A percentile compares a stretch with the other conserved stretches of the same genome.
Conservation (phyloP, 2,329 filamentous ascomycete genomes). For the Gnomoniopsis sp. region DNA sequence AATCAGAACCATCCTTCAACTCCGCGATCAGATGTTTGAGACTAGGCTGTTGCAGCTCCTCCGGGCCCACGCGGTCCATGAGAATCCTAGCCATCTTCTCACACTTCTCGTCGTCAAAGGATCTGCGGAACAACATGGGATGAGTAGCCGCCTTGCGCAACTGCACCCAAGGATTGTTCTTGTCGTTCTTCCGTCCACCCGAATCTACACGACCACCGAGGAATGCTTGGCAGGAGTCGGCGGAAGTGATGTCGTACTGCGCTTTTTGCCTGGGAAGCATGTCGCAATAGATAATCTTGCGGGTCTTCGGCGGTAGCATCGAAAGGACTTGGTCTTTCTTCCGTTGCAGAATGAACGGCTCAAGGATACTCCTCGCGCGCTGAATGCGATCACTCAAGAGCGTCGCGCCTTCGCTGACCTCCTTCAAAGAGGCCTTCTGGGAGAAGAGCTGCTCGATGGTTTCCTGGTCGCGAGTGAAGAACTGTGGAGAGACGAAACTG, state of each 20-base stretch:
- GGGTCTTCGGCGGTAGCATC: conserved; percentile 77
- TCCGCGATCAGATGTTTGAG: conserved; percentile 53
- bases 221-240: conserved; percentile 61
- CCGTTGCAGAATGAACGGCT: conserved; percentile 89
- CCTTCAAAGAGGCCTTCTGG: conserved; percentile 81
- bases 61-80: conserved; percentile 62
- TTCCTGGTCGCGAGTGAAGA: conserved; percentile 75
- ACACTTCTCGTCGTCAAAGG: conserved; percentile 73
- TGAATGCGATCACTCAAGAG: conserved; percentile 84
- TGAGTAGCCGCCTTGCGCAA: conserved; percentile 91
- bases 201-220: conserved; percentile 58
- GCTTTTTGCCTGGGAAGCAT: conserved; percentile 69
- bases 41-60: conserved; percentile 50
- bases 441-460: conserved; percentile 86
- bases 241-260: conserved; percentile 66
- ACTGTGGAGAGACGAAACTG: conserved; percentile 85
- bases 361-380: conserved; percentile 85
- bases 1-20: conserved; percentile 58
- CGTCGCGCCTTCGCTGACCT: conserved; percentile 75
- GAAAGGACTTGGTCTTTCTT: conserved; percentile 90
- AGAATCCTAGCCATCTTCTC: conserved; percentile 75
- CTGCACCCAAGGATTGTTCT: conserved; percentile 79
- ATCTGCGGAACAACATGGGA: conserved; percentile 77
- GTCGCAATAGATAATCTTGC: conserved; percentile 75
- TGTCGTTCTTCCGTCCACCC: conserved; percentile 50